Conservation (phyloP, 495 filamentous ascomycete species). For the Xylaria acuta region DNA sequence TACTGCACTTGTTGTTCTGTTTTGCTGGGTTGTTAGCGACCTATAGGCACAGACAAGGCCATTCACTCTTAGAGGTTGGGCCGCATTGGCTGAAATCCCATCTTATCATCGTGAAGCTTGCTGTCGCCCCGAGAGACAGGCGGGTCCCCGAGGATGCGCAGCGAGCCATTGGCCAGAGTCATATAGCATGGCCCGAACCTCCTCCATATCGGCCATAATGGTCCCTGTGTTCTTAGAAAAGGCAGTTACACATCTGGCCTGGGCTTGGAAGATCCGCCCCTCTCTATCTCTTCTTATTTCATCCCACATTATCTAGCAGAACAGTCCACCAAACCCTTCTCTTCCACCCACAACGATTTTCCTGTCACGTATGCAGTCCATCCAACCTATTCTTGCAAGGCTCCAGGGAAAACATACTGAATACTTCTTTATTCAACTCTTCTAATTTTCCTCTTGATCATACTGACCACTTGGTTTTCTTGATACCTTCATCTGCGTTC, state of each 20-base stretch:
- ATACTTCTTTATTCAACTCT: neutral
- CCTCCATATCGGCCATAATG: neutral
- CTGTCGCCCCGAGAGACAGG: neutral
- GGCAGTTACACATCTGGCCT: neutral
- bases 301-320: neutral
- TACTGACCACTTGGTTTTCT: neutral
- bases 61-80: neutral
- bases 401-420: neutral
- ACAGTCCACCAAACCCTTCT: neutral
- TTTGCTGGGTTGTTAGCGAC: neutral
- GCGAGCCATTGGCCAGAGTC: neutral
- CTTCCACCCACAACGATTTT: constrained; percentile 4
- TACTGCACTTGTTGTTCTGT: neutral
- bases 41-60: neutral
- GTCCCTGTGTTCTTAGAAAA: neutral
- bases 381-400: neutral
- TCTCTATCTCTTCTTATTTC: neutral
- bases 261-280: neutral
- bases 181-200: neutral
- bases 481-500: neutral
- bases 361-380: neutral
- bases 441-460: neutral
- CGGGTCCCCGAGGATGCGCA: neutral
- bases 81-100: neutral
- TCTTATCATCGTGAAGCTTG: neutral